A percentile compares a stretch with the other conserved stretches of the same genome.
These are phyloP conservation scores for Piromyces finnis DNA, from an alignment of 192 early-diverging fungal species.

Conservation along the genomic window DNA sequence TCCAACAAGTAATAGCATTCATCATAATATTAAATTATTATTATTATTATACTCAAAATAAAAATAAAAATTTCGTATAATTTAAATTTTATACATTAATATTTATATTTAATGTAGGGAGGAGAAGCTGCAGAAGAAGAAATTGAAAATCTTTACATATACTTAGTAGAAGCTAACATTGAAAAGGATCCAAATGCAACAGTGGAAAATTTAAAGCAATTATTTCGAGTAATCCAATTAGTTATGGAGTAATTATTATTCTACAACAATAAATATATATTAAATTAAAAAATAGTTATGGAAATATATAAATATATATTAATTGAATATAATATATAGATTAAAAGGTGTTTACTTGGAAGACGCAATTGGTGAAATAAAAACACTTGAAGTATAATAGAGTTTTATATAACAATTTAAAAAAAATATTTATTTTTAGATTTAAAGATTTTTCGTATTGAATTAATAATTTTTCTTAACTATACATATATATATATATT, in stretches of 20 bases:
- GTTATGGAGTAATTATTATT: background rate
- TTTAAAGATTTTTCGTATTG: no score
- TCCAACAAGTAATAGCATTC: background rate
- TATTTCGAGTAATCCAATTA: background rate
- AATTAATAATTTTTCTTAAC: no score
- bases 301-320: no score
- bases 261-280: no score
- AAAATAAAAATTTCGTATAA: no score
- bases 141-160: background rate
- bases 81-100: no score
- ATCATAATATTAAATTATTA: no score
- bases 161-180: background rate
- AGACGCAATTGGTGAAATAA: background rate
- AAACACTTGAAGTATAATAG: background rate
- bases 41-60: no score
- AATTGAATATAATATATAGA: background rate
- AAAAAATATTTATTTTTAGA: no score
- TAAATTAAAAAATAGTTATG: no score
- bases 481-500: no score
- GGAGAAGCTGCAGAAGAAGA: background rate
- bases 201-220: background rate
- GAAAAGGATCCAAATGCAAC: background rate
- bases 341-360: background rate
- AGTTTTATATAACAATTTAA: background rate
- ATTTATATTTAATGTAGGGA: no score